A percentile compares a stretch with the other conserved stretches of the same genome.
These are phyloP conservation scores for Lecanoromycetidae sp. DNA, from an alignment of 2,329 filamentous ascomycete genomes.

Conservation along the genomic window DNA sequence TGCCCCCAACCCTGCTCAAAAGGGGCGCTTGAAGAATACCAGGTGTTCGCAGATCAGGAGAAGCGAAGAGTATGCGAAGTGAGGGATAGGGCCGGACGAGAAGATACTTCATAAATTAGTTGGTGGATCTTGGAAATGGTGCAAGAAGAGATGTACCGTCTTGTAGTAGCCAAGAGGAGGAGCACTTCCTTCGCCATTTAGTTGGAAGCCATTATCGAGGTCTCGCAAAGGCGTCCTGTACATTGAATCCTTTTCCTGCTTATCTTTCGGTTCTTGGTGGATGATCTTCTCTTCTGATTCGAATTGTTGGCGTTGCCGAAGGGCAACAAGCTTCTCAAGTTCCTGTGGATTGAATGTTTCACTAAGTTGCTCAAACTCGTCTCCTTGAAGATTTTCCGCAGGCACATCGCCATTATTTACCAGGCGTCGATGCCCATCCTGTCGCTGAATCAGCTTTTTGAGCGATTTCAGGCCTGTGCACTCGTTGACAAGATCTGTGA, in stretches of 20 bases:
- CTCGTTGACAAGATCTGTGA: conserved; percentile 27
- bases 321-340: conserved; percentile 10
- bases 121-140: not conserved
- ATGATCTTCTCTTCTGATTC: conserved; percentile 6
- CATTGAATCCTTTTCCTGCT: not conserved
- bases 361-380: conserved; percentile 17
- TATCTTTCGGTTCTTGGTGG: not conserved
- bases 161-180: conserved; percentile 16
- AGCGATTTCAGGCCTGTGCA: conserved; percentile 26
- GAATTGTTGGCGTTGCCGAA: conserved; percentile 10
- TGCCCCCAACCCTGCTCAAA: conserved; percentile 43
- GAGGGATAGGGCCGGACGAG: conserved; percentile 54
- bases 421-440: not conserved
- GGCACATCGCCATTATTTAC: not conserved
- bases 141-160: conserved; percentile 5
- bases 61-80: conserved; percentile 56
- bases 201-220: conserved; percentile 5
- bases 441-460: conserved; percentile 6
- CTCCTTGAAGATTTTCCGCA: not conserved
- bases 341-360: conserved; percentile 15
- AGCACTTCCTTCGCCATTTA: conserved; percentile 7
- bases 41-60: conserved; percentile 53
- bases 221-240: conserved; percentile 1
- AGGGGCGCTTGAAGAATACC: conserved; percentile 53
- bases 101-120: conserved; percentile 39